Conservation (phyloP, 164 flowering plant genomes). For the Platanus orientalis region DNA sequence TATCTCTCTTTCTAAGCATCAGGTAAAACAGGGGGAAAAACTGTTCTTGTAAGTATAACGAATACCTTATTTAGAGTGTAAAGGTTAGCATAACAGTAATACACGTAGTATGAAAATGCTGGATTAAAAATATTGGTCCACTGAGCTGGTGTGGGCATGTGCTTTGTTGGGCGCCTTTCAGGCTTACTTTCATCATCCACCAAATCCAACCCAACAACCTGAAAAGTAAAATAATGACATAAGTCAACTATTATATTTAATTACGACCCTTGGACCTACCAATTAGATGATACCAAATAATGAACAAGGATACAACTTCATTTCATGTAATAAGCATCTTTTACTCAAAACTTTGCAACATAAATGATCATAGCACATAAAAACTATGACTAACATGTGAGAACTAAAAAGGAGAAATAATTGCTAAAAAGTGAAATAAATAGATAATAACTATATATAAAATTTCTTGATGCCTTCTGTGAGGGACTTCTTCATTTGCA, state of each 20-base stretch:
- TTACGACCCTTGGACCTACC: neutral
- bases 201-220: constrained; percentile 98
- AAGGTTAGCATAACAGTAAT: constrained; percentile 95
- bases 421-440: too few relatives aligned
- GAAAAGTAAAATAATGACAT: constrained; percentile 14
- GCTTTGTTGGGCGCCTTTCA: constrained; percentile 98
- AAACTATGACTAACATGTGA: neutral
- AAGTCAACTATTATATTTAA: neutral
- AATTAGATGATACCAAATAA: neutral
- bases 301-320: neutral
- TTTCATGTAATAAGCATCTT: neutral
- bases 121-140: constrained; percentile 97
- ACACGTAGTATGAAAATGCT: constrained; percentile 88
- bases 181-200: constrained; percentile 99
- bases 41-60: too few relatives aligned
- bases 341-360: neutral
- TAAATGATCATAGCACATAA: neutral
- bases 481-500: too few relatives aligned
- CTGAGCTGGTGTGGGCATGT: constrained; percentile 95
- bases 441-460: too few relatives aligned
- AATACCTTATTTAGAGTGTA: constrained; percentile 88
- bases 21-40: neutral
- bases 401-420: too few relatives aligned
- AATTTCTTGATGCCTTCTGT: too few relatives aligned
- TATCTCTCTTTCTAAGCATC: neutral